Base-by-base conservation (phyloP, 2,329 filamentous ascomycete genomes). In the Ophioceras dolichostomum region DNA sequence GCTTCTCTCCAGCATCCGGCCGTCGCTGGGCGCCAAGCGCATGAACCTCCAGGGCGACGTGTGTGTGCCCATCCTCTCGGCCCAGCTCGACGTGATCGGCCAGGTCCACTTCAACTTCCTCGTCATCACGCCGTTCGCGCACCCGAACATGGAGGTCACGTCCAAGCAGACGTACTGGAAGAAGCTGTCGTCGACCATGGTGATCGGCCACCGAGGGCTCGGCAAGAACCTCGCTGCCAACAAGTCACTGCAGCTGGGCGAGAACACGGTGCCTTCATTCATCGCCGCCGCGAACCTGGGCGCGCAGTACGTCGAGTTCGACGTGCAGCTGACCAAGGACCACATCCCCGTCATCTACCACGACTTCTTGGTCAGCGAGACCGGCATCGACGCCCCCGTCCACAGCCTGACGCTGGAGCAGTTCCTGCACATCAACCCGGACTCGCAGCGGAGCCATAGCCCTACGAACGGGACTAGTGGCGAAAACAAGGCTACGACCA, bases 281-380 rank as follows among this genome's bases (percentile, higher is more conserved):
- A 94, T 96, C 51, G 86, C 89, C 3, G 91, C 91, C 2, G 88
- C 89, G 31, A 96, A 95, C 47, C 61, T 98, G 36, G 91, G 91
- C 8, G 91, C 76, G 3, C 72, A 79, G 39, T 81, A 80, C 47
- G 76, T 82, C 33, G 76, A 80, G 48, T 79, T 83, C 51, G 91
- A 98, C 54, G 91, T 98, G 1, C 91, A 98, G 55, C 67, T 98
- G 28, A 98, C 91, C n/a, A 98, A 98, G 53, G 91, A 98, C 54
- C 87, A 93, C 50, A 87, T 98, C 2, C 91, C 91, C 0, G 89
- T 98, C 45, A 94, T 98, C 50, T 98, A 98, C 54, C 91, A 98
- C 54, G 91, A 98, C 57, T 98, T 98, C 52, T 68, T 96, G 12
- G 91, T 98, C 55, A 94, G 87, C 53, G 91, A 98, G 60, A 96